Conservation (phyloP, 1,139 yeast genomes). For the Pichia sp. region DNA sequence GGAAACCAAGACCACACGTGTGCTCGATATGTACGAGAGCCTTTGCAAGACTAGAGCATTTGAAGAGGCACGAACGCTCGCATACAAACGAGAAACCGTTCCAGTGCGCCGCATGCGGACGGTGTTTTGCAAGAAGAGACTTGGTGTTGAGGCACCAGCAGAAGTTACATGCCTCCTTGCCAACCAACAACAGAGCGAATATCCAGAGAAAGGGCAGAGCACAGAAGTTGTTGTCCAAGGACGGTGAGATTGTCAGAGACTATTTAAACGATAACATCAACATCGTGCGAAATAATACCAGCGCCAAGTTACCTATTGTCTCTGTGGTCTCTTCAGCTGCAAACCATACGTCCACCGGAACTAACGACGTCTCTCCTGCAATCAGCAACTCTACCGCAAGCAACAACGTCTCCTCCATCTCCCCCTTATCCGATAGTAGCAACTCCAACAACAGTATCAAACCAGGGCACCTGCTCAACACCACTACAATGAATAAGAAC, state of each 20-base stretch:
- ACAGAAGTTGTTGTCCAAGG: conserved; percentile 34
- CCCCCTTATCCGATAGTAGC: conserved; percentile 13
- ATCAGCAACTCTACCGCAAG: conserved; percentile 7
- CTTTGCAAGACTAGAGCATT: conserved; percentile 90
- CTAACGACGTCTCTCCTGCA: not conserved
- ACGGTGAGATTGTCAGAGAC: conserved; percentile 32
- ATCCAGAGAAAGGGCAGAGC: conserved; percentile 30
- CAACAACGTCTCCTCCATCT: conserved; percentile 12
- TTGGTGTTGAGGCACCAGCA: conserved; percentile 90
- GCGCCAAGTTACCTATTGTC: conserved; percentile 24
- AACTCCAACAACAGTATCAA: not conserved
- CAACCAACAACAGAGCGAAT: conserved; percentile 33
- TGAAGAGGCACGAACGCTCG: conserved; percentile 88
- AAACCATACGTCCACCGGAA: not conserved
- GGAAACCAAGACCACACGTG: conserved; percentile 83
- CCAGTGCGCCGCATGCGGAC: conserved; percentile 93
- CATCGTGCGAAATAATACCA: conserved; percentile 35
- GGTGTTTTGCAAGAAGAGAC: conserved; percentile 91
- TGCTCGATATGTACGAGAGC: conserved; percentile 93
- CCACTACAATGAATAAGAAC: not conserved
- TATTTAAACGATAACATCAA: conserved; percentile 35
- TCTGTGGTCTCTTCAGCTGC: not conserved
- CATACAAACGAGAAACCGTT: conserved; percentile 97
- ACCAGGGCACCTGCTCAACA: not conserved
- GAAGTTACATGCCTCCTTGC: conserved; percentile 70